Evolutionary conservation across 179 eudicot species (phyloP).

Genomic region (Actinidia arguta): DNA sequence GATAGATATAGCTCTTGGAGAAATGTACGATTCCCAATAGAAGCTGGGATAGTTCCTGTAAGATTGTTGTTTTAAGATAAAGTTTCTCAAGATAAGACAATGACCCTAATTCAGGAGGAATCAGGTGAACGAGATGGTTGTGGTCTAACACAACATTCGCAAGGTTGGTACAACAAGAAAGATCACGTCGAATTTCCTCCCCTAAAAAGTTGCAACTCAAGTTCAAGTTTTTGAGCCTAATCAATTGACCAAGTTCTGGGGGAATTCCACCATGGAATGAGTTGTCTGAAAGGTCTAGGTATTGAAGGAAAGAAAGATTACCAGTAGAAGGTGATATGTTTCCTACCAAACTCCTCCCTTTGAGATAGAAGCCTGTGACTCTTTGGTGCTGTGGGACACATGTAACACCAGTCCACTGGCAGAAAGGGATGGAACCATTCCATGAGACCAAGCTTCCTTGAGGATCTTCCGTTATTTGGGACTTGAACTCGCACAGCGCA

Average conservation of each 20-base stretch:
- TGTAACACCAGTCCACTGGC: neutral
- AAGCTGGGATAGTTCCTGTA: slow-evolving; percentile 24
- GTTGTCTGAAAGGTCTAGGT: neutral
- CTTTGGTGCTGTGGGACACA: slow-evolving; percentile 12
- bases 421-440: neutral
- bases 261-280: slow-evolving; percentile 1
- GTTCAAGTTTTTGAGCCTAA: neutral
- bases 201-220: neutral
- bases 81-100: slow-evolving; percentile 9
- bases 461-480: neutral
- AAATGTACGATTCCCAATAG: slow-evolving; percentile 22
- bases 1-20: neutral
- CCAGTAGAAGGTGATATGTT: neutral
- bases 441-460: neutral
- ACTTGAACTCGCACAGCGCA: slow-evolving; percentile 2
- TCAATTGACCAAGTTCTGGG: neutral
- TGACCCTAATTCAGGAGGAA: slow-evolving; percentile 32
- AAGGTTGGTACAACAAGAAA: slow-evolving; percentile 34
- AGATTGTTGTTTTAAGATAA: slow-evolving; percentile 26
- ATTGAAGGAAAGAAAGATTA: slow-evolving; percentile 12
- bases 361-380: neutral
- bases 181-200: slow-evolving; percentile 17
- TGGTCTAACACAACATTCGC: slow-evolving; percentile 12
- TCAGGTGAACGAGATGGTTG: slow-evolving; percentile 27
- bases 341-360: neutral